These are phyloP conservation scores for Brassica rapa DNA, from an alignment of 345 rosid genomes.

Conservation along the genomic window DNA sequence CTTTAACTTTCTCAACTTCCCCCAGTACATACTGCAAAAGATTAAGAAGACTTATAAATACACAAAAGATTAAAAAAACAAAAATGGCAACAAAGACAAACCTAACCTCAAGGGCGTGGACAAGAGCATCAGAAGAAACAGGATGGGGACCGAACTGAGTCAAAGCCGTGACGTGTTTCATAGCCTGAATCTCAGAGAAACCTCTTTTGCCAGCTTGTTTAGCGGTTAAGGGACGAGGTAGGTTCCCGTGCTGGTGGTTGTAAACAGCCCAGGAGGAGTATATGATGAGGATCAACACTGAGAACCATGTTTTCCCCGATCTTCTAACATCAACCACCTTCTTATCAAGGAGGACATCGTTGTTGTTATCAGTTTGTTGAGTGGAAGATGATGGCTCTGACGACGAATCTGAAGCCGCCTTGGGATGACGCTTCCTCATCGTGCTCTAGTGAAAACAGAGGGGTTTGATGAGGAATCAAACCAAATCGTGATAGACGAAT, in stretches of 20 bases:
- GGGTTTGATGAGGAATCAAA: background rate
- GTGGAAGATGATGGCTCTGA: slow-evolving; percentile 30
- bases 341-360: background rate
- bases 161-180: slow-evolving; percentile 74
- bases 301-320: slow-evolving; percentile 61
- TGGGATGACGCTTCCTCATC: slow-evolving; percentile 46
- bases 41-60: slow-evolving; percentile 22
- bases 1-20: background rate
- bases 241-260: slow-evolving; percentile 55
- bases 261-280: slow-evolving; percentile 72
- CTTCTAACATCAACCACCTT: slow-evolving; percentile 40
- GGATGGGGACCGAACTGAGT: slow-evolving; percentile 86
- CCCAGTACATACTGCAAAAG: slow-evolving; percentile 37
- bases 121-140: slow-evolving; percentile 79
- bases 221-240: slow-evolving; percentile 71
- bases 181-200: slow-evolving; percentile 81
- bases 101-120: slow-evolving; percentile 67
- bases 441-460: background rate
- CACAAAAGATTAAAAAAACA: background rate
- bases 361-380: slow-evolving; percentile 15
- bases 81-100: background rate
- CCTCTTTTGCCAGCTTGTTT: slow-evolving; percentile 93
- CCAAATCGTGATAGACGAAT: background rate
- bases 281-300: slow-evolving; percentile 42
- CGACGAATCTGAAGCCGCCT: slow-evolving; percentile 16